Evolutionary conservation across 345 rosid species (phyloP).

Genomic region (Eucalyptus grandis): DNA sequence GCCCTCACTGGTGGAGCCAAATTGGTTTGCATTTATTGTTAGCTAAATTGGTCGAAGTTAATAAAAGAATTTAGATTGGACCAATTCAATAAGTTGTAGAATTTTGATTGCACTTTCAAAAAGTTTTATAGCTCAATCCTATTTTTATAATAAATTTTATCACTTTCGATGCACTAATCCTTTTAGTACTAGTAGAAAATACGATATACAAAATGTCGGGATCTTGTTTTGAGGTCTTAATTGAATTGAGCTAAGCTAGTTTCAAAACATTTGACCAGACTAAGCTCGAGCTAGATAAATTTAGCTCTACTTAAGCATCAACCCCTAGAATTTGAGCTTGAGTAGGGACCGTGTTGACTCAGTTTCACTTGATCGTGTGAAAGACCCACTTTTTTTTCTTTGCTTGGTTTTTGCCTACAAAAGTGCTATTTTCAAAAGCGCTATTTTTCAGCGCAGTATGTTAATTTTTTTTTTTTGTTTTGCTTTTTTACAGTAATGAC

Average conservation of each 20-base stretch:
- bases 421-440: background rate
- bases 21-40: background rate
- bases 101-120: fast-evolving
- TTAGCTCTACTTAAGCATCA: background rate
- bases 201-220: background rate
- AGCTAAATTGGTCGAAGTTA: background rate
- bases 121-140: fast-evolving
- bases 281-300: background rate
- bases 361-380: fast-evolving
- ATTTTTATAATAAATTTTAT: background rate
- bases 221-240: background rate
- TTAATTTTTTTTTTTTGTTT: background rate
- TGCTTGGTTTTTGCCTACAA: background rate
- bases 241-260: background rate
- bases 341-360: background rate
- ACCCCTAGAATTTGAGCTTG: background rate
- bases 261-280: background rate
- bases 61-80: background rate
- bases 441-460: background rate
- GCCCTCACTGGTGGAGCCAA: too few species aligned
- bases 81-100: background rate
- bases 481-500: fast-evolving
- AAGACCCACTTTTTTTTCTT: background rate
- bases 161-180: background rate
- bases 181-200: background rate